phyloP scores from a whole-genome alignment of 2,329 filamentous ascomycete species.

The Colletotrichum chlorophyti region DNA sequence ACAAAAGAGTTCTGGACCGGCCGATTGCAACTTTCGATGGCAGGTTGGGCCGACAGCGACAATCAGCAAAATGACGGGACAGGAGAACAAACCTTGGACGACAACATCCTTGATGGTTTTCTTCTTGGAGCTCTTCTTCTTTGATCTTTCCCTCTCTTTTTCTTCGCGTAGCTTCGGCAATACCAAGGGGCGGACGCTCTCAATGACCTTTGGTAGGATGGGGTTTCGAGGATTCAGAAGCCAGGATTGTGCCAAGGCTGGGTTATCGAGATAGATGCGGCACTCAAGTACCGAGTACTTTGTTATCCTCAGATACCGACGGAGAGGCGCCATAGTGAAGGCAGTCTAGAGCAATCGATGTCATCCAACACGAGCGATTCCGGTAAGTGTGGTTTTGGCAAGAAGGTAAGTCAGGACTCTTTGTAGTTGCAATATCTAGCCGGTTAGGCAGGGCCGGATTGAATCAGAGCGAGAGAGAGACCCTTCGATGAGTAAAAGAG shows the following conservation, averaged over 20 bases:
- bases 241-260: constrained; percentile 82
- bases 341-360: neutral
- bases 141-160: constrained; percentile 65
- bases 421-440: too few relatives aligned
- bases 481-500: too few relatives aligned
- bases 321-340: constrained; percentile 78
- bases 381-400: too few relatives aligned
- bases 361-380: too few relatives aligned
- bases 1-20: neutral
- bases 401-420: too few relatives aligned
- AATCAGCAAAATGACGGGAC: neutral
- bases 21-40: constrained; percentile 21
- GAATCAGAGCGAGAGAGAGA: too few relatives aligned
- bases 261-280: constrained; percentile 94
- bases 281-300: constrained; percentile 96
- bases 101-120: constrained; percentile 89
- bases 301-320: constrained; percentile 89
- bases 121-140: constrained; percentile 73
- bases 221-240: constrained; percentile 79
- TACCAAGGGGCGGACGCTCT: constrained; percentile 83
- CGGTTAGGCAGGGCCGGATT: too few relatives aligned
- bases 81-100: constrained; percentile 66
- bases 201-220: constrained; percentile 82
- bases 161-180: constrained; percentile 92
- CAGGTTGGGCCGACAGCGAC: neutral